Conservation (phyloP, 2,329 filamentous ascomycete species). For the Samsoniella hepiali region DNA sequence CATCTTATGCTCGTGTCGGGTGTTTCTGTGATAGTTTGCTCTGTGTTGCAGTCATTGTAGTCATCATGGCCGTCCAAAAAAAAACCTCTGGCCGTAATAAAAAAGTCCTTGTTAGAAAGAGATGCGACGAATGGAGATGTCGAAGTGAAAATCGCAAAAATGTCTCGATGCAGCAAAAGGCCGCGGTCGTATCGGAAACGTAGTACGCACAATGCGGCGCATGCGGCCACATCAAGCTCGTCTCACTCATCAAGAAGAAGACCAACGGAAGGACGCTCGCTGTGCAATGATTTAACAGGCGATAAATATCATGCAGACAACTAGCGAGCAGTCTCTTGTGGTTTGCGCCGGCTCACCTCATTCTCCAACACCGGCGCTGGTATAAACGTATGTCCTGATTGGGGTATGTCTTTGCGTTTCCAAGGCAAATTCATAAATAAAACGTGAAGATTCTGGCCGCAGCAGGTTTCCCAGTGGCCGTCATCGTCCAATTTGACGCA, state of each 20-base stretch:
- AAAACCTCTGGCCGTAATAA: conserved; percentile 11
- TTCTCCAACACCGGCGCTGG: not conserved
- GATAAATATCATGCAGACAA: not conserved
- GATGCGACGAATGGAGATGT: conserved; percentile 1
- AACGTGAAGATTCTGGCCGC: conserved; percentile 11
- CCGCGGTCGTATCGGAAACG: too few species aligned
- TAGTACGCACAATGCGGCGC: not conserved
- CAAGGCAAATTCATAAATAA: conserved; percentile 15
- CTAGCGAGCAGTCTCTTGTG: not conserved
- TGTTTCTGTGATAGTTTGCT: conserved; percentile 18
- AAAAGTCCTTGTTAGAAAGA: not conserved
- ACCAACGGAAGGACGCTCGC: not conserved
- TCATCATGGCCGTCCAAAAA: conserved; percentile 16
- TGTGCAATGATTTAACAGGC: not conserved
- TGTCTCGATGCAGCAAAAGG: not conserved
- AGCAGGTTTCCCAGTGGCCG: conserved; percentile 1
- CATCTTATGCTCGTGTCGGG: conserved; percentile 10
- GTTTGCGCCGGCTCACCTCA: conserved; percentile 10
- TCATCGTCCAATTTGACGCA: not conserved
- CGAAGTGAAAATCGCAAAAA: not conserved
- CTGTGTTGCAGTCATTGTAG: conserved; percentile 19
- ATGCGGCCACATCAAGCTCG: not conserved
- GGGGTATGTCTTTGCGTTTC: conserved; percentile 1
- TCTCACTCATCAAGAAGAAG: not conserved
- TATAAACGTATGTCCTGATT: conserved; percentile 17